Base-by-base conservation (phyloP, 768 basidiomycete genomes). In the Pisolithus tinctorius region DNA sequence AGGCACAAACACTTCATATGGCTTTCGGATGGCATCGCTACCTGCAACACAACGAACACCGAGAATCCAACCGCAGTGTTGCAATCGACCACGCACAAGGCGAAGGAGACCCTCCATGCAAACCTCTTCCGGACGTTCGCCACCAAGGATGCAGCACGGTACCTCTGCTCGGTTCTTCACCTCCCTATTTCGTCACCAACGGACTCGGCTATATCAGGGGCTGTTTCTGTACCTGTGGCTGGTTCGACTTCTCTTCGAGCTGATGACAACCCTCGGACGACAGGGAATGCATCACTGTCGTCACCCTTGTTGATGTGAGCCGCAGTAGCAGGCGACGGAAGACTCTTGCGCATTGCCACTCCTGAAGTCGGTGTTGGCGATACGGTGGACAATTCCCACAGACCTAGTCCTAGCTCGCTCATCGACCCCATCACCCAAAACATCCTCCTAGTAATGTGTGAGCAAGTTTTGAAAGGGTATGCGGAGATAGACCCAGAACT, bases 391-490 rank as follows among this genome's bases (percentile, higher is more conserved):
- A 36, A 38, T 6, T 2, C 4, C 6, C 11, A 39, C 31, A 9
- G 4, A 10, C 17, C 7, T n/a, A 34, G 11, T 7, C 11, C 10
- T 14, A 11, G 16, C 30, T 8, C 6, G 3, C 25, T 7, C 16
- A 47, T 65, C 23, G 63, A 63, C 31, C 42, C 56, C 0, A 53
- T 66, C 4, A 66, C 62, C 44, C 61, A 45, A 45, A 56, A 61
- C 46, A 66, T 66, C 53, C 17, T 68, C 30, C 23, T 68, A 9
- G 65, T 63, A 29, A 52, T 59, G 9, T 66, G 64, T 47, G 64
- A 68, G 50, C 60, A 57, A 10, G 20, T 2, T 20, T 20, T 20
- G 20, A 20, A 20, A 20, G 20, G 20, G 20, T 20, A 20, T 20
- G 20, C 20, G 20, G 20, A 20, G 20, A 20, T 20, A 20, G 20